Conservation (phyloP, 495 filamentous ascomycete genomes). For the Neurospora sp. region DNA sequence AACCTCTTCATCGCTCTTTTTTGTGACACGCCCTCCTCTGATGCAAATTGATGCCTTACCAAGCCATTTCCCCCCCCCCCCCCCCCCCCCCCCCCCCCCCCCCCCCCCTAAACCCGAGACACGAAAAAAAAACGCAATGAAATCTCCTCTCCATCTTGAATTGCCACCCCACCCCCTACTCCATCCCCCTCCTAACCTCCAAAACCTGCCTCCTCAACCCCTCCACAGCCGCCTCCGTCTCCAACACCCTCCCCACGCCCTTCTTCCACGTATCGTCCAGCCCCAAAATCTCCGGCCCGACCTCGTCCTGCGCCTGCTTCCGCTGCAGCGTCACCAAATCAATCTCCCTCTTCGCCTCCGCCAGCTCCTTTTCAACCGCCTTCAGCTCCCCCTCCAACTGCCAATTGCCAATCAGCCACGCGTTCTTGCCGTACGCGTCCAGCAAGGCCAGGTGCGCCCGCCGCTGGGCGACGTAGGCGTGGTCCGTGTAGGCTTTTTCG, state of each 20-base stretch:
- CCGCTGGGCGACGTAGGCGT: conserved; percentile 55
- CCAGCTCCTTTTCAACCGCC: conserved; percentile 68
- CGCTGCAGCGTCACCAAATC: conserved; percentile 63
- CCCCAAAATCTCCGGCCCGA: conserved; percentile 52
- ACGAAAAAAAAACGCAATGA: neutral
- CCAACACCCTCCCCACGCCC: conserved; percentile 60
- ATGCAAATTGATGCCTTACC: neutral
- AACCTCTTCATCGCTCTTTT: neutral
- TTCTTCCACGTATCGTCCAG: conserved; percentile 65
- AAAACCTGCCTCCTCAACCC: conserved; percentile 40
- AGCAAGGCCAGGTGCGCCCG: conserved; percentile 63
- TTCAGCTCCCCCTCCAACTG: conserved; percentile 64
- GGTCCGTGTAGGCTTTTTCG: conserved; percentile 48
- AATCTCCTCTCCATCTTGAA: neutral
- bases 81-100: no score
- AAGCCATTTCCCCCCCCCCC: no score
- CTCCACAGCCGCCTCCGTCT: conserved; percentile 70
- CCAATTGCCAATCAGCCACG: conserved; percentile 79
- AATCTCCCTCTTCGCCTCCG: conserved; percentile 48
- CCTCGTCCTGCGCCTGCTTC: conserved; percentile 57
- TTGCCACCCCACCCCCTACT: neutral
- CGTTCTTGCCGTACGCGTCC: conserved; percentile 74
- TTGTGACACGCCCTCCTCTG: neutral
- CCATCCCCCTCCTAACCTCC: conserved; percentile 20
- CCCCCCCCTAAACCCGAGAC: no score